phyloP scores from a whole-genome alignment of 352 stramenopile species.

The Globisporangium spinosum region DNA sequence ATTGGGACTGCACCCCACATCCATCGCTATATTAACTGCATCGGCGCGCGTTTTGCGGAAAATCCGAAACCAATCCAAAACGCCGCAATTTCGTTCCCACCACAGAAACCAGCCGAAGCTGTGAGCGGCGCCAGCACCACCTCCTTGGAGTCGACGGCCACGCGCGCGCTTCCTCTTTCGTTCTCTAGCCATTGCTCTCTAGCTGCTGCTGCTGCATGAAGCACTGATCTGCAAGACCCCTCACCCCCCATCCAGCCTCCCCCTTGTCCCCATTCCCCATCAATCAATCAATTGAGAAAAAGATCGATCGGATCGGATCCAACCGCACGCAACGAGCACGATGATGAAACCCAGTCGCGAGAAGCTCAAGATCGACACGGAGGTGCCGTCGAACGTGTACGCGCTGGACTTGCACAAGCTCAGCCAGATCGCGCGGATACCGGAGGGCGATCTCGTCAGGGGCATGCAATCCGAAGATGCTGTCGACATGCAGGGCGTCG shows the following conservation, averaged over 20 bases:
- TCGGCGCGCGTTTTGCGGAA: not conserved
- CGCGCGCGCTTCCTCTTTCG: not conserved
- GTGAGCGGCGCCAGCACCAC: not conserved
- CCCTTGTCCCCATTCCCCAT: not conserved
- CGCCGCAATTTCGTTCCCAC: not conserved
- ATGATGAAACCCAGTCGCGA: slow-evolving; percentile 12
- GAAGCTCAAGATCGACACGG: slow-evolving; percentile 19
- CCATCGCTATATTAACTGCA: too few relatives aligned
- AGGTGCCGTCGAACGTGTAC: slow-evolving; percentile 80
- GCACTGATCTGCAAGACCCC: slow-evolving; percentile 1
- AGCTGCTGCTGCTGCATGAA: slow-evolving; percentile 10
- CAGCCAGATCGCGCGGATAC: slow-evolving; percentile 56
- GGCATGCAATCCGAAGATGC: slow-evolving; percentile 72
- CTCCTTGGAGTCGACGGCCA: not conserved
- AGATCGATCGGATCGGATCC: slow-evolving; percentile 6
- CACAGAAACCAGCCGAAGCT: not conserved
- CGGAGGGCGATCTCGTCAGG: slow-evolving; percentile 60
- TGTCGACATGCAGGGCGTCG: slow-evolving; percentile 79
- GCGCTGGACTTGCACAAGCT: slow-evolving; percentile 66
- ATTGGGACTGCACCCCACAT: too few relatives aligned
- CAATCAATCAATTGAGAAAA: not conserved
- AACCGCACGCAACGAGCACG: not conserved
- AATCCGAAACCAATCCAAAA: not conserved
- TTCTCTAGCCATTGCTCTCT: not conserved
- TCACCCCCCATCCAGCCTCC: not conserved